phyloP scores from a whole-genome alignment of 345 rosid species.

The Laguncularia racemosa region DNA sequence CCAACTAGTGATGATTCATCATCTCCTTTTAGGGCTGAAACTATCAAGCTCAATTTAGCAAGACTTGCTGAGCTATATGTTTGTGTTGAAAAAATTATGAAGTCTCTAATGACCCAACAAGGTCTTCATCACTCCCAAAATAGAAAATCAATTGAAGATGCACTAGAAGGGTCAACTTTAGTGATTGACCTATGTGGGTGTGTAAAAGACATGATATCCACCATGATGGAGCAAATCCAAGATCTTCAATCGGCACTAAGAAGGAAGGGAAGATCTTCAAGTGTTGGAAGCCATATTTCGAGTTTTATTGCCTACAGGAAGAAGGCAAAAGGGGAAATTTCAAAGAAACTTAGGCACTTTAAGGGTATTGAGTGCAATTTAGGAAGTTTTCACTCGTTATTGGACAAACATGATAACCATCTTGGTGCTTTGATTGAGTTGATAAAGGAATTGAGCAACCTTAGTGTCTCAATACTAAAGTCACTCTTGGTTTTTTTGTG shows the following conservation, averaged over 20 bases:
- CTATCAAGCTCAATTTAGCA: slow-evolving; percentile 21
- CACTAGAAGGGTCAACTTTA: slow-evolving; percentile 29
- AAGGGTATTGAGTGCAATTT: slow-evolving; percentile 27
- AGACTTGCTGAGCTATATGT: slow-evolving; percentile 29
- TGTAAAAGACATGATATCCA: slow-evolving; percentile 29
- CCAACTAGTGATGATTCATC: not conserved
- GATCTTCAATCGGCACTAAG: slow-evolving; percentile 36
- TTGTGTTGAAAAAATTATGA: slow-evolving; percentile 25
- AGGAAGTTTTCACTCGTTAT: slow-evolving; percentile 1
- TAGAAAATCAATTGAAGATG: slow-evolving; percentile 20
- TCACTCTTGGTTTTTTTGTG: slow-evolving; percentile 41
- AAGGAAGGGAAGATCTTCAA: slow-evolving; percentile 25
- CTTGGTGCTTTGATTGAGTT: slow-evolving; percentile 14
- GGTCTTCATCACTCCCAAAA: slow-evolving; percentile 17
- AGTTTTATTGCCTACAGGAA: slow-evolving; percentile 52
- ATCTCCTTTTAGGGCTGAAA: slow-evolving; percentile 6
- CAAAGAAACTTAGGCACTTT: slow-evolving; percentile 30
- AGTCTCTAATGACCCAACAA: slow-evolving; percentile 24
- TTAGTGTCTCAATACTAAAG: slow-evolving; percentile 25
- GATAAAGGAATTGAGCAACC: slow-evolving; percentile 28
- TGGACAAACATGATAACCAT: slow-evolving; percentile 12
- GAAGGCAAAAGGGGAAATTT: slow-evolving; percentile 38
- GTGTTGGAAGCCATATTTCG: slow-evolving; percentile 25
- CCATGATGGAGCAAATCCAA: slow-evolving; percentile 31
- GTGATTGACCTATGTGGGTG: slow-evolving; percentile 31